phyloP scores from a whole-genome alignment of 495 filamentous ascomycete species.

The Podospora pseudocomata region DNA sequence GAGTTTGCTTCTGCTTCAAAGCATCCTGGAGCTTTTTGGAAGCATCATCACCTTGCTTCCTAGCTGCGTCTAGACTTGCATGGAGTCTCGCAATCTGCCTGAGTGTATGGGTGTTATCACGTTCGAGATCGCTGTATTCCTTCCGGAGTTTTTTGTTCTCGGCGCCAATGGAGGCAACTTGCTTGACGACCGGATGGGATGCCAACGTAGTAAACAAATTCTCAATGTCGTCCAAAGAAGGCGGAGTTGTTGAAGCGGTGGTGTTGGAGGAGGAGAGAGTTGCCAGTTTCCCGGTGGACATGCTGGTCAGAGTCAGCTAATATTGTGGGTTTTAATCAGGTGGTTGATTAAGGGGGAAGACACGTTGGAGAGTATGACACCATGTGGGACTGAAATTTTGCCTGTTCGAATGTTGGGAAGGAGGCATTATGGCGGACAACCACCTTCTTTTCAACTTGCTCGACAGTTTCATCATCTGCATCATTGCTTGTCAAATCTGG shows the following conservation, averaged over 20 bases:
- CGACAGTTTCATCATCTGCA: background rate
- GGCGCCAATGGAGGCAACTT: background rate
- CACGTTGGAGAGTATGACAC: background rate
- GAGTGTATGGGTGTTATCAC: background rate
- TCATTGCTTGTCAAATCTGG: too few relatives aligned
- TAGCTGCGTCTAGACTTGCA: background rate
- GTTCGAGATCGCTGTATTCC: background rate
- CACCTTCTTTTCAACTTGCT: background rate
- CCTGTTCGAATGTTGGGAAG: background rate
- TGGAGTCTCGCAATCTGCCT: background rate
- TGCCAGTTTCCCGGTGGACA: background rate
- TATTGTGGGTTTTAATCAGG: background rate
- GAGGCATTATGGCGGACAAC: background rate
- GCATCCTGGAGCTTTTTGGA: background rate
- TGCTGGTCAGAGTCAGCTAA: background rate
- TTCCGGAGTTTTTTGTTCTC: slow-evolving; percentile 6
- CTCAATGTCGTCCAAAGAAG: background rate
- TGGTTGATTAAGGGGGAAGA: background rate
- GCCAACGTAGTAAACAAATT: background rate
- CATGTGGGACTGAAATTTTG: too few relatives aligned
- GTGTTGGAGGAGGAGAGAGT: background rate
- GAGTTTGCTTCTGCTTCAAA: background rate
- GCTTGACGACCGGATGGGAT: background rate
- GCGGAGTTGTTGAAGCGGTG: background rate
- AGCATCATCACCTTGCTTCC: background rate